Evolutionary conservation across 768 basidiomycete species (phyloP).

Genomic region (Clitopilus hobsonii): DNA sequence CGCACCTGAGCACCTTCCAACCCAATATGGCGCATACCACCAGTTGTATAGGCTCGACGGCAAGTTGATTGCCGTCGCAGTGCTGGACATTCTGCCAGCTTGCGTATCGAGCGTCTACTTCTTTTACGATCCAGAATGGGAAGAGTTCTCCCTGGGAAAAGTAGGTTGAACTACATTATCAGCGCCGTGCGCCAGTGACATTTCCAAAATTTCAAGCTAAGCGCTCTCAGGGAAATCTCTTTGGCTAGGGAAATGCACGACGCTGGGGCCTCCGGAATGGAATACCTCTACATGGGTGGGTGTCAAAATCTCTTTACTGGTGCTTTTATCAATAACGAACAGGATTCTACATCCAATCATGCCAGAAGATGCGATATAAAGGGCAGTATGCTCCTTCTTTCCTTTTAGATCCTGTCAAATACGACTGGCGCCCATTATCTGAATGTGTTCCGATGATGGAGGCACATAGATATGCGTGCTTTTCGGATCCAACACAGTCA

Average conservation of each 20-base stretch:
- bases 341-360: conserved; percentile 94
- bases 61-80: conserved; percentile 76
- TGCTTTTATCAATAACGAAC: neutral
- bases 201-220: conserved; percentile 46
- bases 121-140: conserved; percentile 75
- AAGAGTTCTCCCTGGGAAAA: conserved; percentile 74
- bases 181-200: neutral
- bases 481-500: conserved; percentile 59
- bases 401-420: conserved; percentile 82
- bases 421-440: conserved; percentile 69
- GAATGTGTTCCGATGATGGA: conserved; percentile 60
- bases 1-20: conserved; percentile 58
- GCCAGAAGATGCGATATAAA: conserved; percentile 95
- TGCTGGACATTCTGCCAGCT: conserved; percentile 84
- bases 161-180: conserved; percentile 26
- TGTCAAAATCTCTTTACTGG: neutral
- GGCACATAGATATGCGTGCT: conserved; percentile 62
- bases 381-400: conserved; percentile 89
- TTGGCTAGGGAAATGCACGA: conserved; percentile 72
- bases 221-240: conserved; percentile 76
- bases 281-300: conserved; percentile 84
- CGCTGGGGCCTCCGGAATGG: conserved; percentile 60
- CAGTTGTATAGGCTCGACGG: conserved; percentile 84
- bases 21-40: conserved; percentile 89
- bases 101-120: conserved; percentile 88